Conservation (phyloP, 345 rosid species). For the Luvunga scandens region DNA sequence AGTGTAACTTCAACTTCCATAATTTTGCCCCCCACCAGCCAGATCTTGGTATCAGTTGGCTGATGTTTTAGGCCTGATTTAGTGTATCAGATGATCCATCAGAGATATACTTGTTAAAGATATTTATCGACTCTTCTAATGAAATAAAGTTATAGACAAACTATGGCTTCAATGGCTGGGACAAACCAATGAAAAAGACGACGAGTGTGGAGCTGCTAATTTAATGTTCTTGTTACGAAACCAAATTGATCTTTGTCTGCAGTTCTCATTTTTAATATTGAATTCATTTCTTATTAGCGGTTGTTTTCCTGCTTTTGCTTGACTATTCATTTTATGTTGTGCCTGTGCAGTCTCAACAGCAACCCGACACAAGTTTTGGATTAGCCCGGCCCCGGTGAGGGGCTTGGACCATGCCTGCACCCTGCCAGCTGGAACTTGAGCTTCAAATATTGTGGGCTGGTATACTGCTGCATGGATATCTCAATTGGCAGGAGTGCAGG, state of each 20-base stretch:
- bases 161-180: neutral
- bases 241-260: neutral
- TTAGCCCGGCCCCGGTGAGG: slow-evolving; percentile 96
- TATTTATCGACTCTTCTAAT: neutral
- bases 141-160: neutral
- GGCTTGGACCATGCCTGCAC: slow-evolving; percentile 93
- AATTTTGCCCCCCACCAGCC: neutral
- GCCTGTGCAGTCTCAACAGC: slow-evolving; percentile 56
- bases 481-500: slow-evolving; percentile 61
- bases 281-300: neutral
- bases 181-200: neutral
- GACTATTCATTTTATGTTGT: neutral
- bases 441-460: slow-evolving; percentile 17
- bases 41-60: neutral
- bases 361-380: slow-evolving; percentile 71
- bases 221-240: neutral
- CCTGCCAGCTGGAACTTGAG: slow-evolving; percentile 36
- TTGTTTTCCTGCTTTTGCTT: neutral
- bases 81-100: neutral
- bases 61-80: neutral
- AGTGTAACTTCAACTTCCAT: neutral
- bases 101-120: neutral
- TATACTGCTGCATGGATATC: slow-evolving; percentile 4
- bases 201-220: neutral
- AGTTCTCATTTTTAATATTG: neutral